These are phyloP conservation scores for Coffea humblotiana DNA, from an alignment of 305 asterid genomes.

Conservation along the genomic window DNA sequence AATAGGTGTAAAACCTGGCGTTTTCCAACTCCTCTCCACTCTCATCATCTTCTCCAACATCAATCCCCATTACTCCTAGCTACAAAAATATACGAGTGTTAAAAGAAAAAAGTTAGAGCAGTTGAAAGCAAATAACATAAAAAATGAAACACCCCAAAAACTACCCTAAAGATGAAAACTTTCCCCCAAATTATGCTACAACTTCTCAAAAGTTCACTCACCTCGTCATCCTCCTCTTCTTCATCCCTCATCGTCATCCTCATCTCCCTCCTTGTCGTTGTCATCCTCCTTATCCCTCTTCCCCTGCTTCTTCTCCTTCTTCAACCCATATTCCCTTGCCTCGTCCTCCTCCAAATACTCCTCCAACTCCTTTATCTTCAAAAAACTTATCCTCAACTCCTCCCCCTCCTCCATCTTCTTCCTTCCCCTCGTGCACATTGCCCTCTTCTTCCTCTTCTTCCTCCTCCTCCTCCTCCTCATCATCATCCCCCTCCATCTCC, in stretches of 20 bases:
- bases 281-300: slow-evolving; percentile 32
- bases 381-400: slow-evolving; percentile 76
- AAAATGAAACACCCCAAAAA: neutral
- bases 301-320: slow-evolving; percentile 42
- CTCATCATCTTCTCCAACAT: slow-evolving; percentile 45
- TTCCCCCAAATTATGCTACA: neutral
- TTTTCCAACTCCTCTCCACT: slow-evolving; percentile 43
- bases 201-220: slow-evolving; percentile 8
- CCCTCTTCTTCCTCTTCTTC: slow-evolving; percentile 32
- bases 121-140: neutral
- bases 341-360: slow-evolving; percentile 69
- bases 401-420: slow-evolving; percentile 31
- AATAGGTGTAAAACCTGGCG: slow-evolving; percentile 49
- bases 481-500: slow-evolving; percentile 24
- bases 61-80: slow-evolving; percentile 68
- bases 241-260: slow-evolving; percentile 46
- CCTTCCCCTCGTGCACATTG: slow-evolving; percentile 29
- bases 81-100: slow-evolving; percentile 25
- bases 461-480: slow-evolving; percentile 23
- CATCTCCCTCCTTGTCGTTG: slow-evolving; percentile 42
- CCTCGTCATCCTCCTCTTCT: slow-evolving; percentile 28
- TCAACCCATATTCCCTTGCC: slow-evolving; percentile 71
- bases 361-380: slow-evolving; percentile 83
- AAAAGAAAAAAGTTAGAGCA: neutral
- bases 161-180: neutral